Conservation (phyloP, 176 grass and related monocot genomes). For the Calamus simplicifolius region DNA sequence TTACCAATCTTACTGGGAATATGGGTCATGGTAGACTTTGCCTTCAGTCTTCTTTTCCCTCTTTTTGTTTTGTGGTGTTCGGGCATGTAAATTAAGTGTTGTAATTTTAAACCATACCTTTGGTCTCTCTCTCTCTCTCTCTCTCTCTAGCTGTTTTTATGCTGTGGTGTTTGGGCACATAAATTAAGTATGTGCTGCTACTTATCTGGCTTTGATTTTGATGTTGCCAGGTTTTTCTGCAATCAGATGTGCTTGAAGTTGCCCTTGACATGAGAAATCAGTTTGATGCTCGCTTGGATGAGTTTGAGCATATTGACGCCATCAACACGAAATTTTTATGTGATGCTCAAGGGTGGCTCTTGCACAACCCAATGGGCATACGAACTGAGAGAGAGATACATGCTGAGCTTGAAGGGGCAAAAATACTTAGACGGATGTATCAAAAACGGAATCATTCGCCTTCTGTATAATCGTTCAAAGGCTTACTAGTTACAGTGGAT, state of each 20-base stretch:
- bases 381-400: conserved; percentile 88
- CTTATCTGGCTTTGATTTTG: neutral
- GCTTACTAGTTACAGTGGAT: no score
- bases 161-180: no score
- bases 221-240: conserved; percentile 58
- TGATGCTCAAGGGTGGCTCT: conserved; percentile 64
- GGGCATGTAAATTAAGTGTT: no score
- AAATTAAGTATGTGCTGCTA: no score
- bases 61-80: no score
- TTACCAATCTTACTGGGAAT: no score
- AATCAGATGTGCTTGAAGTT: conserved; percentile 85
- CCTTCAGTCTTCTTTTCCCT: no score
- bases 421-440: conserved; percentile 88
- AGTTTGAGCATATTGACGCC: conserved; percentile 57
- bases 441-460: conserved; percentile 39
- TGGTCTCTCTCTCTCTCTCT: no score
- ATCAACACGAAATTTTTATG: conserved; percentile 39
- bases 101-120: no score
- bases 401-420: conserved; percentile 71
- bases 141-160: no score
- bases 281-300: conserved; percentile 50
- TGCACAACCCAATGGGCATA: conserved; percentile 72
- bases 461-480: neutral
- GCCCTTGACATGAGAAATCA: conserved; percentile 74
- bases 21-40: no score